phyloP scores from a whole-genome alignment of 1,139 yeast genomes.

The Saccharomycopsis hybrid region DNA sequence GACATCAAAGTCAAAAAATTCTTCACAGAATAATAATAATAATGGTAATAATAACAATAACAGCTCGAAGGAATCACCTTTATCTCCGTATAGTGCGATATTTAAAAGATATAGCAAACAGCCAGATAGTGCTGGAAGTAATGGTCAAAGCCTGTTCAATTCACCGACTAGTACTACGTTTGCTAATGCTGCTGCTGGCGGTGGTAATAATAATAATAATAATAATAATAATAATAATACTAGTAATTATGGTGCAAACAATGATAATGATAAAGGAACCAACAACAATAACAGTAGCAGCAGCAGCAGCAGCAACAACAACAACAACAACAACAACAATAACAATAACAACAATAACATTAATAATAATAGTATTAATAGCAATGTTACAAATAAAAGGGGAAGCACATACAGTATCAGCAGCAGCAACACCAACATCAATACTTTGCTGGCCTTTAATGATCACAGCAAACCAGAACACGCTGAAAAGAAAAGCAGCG shows the following conservation, averaged over 20 bases:
- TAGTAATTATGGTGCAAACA: neutral
- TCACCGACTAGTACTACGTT: conserved; percentile 7
- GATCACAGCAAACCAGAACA: conserved; percentile 6
- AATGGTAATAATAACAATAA: neutral
- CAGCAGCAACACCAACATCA: no score
- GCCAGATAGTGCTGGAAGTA: no score
- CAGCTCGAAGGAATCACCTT: conserved; percentile 17
- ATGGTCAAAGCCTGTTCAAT: no score
- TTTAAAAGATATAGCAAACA: conserved; percentile 13
- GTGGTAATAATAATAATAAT: neutral
- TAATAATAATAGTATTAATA: no score
- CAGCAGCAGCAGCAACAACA: no score
- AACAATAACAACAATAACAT: no score
- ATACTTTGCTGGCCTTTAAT: neutral
- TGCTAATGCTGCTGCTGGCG: neutral
- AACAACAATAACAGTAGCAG: neutral
- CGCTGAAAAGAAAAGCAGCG: conserved; percentile 27
- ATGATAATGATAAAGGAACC: conserved; percentile 1
- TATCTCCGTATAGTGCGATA: conserved; percentile 17
- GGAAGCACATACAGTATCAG: no score
- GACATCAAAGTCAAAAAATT: conserved; percentile 2
- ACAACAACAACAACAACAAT: no score
- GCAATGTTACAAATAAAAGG: no score
- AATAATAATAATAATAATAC: neutral
- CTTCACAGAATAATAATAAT: neutral